phyloP scores from a whole-genome alignment of 1,139 yeast species.

The Sugiyamaella sp. region DNA sequence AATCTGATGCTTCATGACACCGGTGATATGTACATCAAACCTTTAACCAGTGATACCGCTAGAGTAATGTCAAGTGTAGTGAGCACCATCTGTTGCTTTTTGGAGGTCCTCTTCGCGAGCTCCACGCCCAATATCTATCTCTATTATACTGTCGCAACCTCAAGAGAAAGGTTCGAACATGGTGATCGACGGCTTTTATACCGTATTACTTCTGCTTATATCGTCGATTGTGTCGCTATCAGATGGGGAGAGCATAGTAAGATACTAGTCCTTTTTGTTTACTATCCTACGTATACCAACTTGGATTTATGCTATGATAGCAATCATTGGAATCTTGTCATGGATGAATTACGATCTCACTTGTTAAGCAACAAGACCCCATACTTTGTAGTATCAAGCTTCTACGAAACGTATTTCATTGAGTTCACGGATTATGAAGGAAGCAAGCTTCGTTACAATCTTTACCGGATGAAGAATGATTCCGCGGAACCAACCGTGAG shows the following conservation, averaged over 20 bases:
- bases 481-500: not conserved
- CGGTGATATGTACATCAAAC: not conserved
- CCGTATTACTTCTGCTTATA: too few species aligned
- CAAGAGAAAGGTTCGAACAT: too few species aligned
- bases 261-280: not conserved
- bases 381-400: not conserved
- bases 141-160: too few species aligned
- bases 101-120: too few species aligned
- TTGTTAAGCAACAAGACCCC: not conserved
- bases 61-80: not conserved
- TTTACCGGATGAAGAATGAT: not conserved
- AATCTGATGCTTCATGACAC: not conserved
- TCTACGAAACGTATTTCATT: not conserved
- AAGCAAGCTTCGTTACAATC: not conserved
- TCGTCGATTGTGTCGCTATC: too few species aligned
- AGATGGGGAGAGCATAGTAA: too few species aligned
- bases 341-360: not conserved
- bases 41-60: too few species aligned
- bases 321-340: not conserved
- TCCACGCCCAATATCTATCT: too few species aligned
- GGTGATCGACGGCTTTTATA: too few species aligned
- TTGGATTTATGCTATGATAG: not conserved
- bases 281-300: not conserved
- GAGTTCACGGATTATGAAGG: not conserved
- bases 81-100: not conserved